Percentiles rank a stretch among this genome's conserved stretches.
Evolutionary conservation across 2,329 filamentous ascomycete genomes (phyloP).

Genomic region (Calonectria fujianensis): DNA sequence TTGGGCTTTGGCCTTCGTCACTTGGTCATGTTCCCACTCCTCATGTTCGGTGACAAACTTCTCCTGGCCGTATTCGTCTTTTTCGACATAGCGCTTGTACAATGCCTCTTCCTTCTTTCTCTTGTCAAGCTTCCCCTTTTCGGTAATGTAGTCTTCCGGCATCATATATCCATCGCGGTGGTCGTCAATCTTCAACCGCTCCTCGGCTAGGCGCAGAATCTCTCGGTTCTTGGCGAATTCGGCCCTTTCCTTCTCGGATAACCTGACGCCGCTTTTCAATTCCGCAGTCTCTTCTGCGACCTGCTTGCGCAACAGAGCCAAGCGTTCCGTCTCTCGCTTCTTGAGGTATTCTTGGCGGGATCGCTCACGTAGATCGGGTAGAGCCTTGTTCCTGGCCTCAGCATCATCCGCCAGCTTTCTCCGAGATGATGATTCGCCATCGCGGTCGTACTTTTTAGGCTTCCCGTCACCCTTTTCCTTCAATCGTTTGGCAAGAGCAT

Average conservation of each 20-base stretch:
- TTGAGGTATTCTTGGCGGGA: constrained; percentile 95
- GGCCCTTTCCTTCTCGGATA: constrained; percentile 87
- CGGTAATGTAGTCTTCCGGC: constrained; percentile 96
- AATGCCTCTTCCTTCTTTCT: constrained; percentile 93
- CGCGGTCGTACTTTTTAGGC: constrained; percentile 79
- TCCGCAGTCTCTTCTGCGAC: constrained; percentile 92
- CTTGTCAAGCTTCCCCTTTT: constrained; percentile 90
- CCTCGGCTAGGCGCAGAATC: constrained; percentile 86
- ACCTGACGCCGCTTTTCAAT: constrained; percentile 81
- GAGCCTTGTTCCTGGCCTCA: constrained; percentile 79
- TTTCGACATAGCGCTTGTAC: constrained; percentile 92
- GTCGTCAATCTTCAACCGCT: constrained; percentile 91
- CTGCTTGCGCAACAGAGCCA: constrained; percentile 91
- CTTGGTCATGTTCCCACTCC: constrained; percentile 95
- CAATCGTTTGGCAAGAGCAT: constrained; percentile 86
- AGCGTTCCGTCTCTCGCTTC: constrained; percentile 90
- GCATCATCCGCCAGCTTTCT: constrained; percentile 72
- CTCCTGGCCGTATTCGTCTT: constrained; percentile 90
- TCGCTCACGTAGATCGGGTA: constrained; percentile 86
- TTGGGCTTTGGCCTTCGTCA: constrained; percentile 90
- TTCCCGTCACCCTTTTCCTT: constrained; percentile 82
- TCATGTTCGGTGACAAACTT: constrained; percentile 95
- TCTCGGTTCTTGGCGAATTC: constrained; percentile 94
- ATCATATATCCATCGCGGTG: constrained; percentile 93
- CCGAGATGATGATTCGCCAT: constrained; percentile 75